A percentile compares a stretch with the other conserved stretches of the same genome.
Conservation (phyloP, 441 rosid genomes). For the Eutrema salsugineum region DNA sequence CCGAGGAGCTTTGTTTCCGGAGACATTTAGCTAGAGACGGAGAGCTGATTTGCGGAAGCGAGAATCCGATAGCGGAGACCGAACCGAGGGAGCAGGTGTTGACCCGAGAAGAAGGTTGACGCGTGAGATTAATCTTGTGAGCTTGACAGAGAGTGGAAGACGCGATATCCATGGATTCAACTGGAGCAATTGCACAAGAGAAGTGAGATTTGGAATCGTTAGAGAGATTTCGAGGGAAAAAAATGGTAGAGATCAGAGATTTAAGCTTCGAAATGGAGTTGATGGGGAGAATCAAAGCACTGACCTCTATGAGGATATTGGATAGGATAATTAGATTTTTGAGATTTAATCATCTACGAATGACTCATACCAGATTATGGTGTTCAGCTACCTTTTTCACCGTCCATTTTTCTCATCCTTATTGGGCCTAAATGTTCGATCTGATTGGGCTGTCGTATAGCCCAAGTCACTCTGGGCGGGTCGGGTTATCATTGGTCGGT, state of each 20-base stretch:
- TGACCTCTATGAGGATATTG: conserved; percentile 23
- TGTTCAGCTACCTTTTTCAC: neutral
- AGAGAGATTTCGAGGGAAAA: neutral
- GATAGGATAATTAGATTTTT: conserved; percentile 32
- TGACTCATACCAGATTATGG: neutral
- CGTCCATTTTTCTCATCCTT: neutral
- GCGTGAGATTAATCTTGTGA: conserved; percentile 11
- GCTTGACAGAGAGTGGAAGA: conserved; percentile 21
- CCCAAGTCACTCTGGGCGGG: neutral
- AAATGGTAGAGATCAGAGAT: conserved; percentile 21
- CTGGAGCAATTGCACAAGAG: neutral
- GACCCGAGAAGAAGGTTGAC: conserved; percentile 26
- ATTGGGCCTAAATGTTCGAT: neutral
- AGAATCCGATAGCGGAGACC: conserved; percentile 52
- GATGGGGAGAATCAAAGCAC: conserved; percentile 5
- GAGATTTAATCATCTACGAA: neutral
- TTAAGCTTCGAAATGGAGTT: conserved; percentile 7
- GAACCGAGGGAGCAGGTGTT: conserved; percentile 48
- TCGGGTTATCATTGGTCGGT: neutral
- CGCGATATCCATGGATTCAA: conserved; percentile 22
- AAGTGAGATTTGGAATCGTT: neutral
- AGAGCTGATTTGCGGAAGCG: conserved; percentile 36
- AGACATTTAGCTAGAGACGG: conserved; percentile 32
- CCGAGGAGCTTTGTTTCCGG: conserved; percentile 25
- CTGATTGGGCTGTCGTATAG: neutral